Conservation (phyloP, 306 rosid genomes). For the Lagenaria siceraria region DNA sequence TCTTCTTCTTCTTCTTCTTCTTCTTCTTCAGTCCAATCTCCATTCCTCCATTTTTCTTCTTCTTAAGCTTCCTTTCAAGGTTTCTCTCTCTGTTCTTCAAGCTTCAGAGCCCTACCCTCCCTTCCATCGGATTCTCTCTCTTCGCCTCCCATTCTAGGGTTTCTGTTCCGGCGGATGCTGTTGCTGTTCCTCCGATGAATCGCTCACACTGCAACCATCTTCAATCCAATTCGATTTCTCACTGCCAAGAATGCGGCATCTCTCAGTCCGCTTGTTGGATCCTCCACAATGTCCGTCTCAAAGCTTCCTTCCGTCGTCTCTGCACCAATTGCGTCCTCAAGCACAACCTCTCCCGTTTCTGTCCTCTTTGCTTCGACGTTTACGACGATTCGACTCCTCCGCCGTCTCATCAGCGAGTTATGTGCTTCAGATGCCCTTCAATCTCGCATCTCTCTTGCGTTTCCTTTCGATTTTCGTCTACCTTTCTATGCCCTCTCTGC, state of each 20-base stretch:
- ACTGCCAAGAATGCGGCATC: conserved; percentile 37
- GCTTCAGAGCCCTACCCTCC: neutral
- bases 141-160: neutral
- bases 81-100: neutral
- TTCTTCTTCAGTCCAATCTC: neutral
- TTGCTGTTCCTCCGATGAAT: neutral
- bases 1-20: neutral
- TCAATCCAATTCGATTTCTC: neutral
- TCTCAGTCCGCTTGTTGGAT: conserved; percentile 9
- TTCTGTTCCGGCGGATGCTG: conserved; percentile 1
- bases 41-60: neutral
- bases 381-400: conserved; percentile 32
- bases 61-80: neutral
- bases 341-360: conserved; percentile 40
- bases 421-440: conserved; percentile 59
- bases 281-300: conserved; percentile 37
- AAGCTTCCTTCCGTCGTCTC: conserved; percentile 19
- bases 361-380: conserved; percentile 56
- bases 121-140: neutral
- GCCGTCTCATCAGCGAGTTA: conserved; percentile 31
- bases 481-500: conserved; percentile 43
- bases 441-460: conserved; percentile 46
- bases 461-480: conserved; percentile 5
- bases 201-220: neutral
- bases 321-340: conserved; percentile 71